Evolutionary conservation across 1,284 basidiomycete genomes (phyloP).

Genomic region (Trametes sp.): DNA sequence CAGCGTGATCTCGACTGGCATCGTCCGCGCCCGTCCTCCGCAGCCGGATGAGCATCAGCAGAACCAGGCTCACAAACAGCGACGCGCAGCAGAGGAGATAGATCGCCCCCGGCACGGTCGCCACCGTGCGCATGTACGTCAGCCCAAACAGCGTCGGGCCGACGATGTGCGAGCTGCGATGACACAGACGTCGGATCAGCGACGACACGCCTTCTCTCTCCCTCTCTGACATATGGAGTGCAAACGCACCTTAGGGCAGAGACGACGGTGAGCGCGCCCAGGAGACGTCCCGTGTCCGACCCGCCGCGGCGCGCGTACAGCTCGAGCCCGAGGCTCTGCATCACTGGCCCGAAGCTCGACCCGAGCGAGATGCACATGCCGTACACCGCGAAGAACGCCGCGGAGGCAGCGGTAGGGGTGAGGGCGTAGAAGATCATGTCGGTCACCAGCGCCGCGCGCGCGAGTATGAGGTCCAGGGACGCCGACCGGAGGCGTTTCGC

Average conservation of each 20-base stretch:
- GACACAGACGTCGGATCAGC: too few relatives aligned
- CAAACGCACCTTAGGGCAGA: slow-evolving; percentile 63
- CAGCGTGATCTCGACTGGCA: background rate
- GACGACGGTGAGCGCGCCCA: slow-evolving; percentile 75
- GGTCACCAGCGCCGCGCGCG: slow-evolving; percentile 59
- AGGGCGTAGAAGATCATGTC: slow-evolving; percentile 62
- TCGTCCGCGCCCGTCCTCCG: slow-evolving; percentile 25
- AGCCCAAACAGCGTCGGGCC: slow-evolving; percentile 65
- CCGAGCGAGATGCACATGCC: slow-evolving; percentile 57
- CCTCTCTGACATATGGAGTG: slow-evolving; percentile 13
- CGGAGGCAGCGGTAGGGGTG: slow-evolving; percentile 53
- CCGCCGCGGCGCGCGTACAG: slow-evolving; percentile 58
- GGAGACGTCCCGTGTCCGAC: slow-evolving; percentile 63
- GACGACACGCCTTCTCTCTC: too few relatives aligned
- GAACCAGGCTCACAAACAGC: slow-evolving; percentile 47
- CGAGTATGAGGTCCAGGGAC: slow-evolving; percentile 63
- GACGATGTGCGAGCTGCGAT: slow-evolving; percentile 53
- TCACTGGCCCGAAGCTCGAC: slow-evolving; percentile 63
- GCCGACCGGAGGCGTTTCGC: slow-evolving; percentile 42
- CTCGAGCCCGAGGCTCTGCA: slow-evolving; percentile 69
- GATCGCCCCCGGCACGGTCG: slow-evolving; percentile 59
- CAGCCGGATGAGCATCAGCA: slow-evolving; percentile 52
- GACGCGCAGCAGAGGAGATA: slow-evolving; percentile 54
- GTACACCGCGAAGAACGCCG: slow-evolving; percentile 52
- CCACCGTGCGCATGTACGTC: slow-evolving; percentile 65